Percentiles rank a stretch among this genome's conserved stretches.
phyloP scores from a whole-genome alignment of 768 basidiomycete genomes.

The Pleurotus giganteus region DNA sequence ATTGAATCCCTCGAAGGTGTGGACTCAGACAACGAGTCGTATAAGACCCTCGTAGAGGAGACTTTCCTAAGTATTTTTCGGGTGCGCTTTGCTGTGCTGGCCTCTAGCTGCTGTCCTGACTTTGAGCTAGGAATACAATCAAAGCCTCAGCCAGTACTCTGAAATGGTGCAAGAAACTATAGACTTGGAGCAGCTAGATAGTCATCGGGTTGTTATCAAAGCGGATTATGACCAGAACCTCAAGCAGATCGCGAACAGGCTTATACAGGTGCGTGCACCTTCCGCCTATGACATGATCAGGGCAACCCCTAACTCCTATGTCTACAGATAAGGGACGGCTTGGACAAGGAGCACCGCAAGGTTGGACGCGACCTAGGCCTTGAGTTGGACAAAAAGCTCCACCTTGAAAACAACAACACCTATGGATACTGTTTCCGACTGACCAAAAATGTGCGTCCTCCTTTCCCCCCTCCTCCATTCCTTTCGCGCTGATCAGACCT shows the following conservation, averaged over 20 bases:
- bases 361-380: conserved; percentile 71
- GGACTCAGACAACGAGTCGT: conserved; percentile 42
- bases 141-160: conserved; percentile 69
- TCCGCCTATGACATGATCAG: neutral
- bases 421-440: conserved; percentile 93
- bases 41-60: conserved; percentile 58
- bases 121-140: conserved; percentile 51
- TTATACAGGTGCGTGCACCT: conserved; percentile 48
- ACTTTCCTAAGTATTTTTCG: conserved; percentile 60
- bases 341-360: conserved; percentile 77
- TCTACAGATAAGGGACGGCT: conserved; percentile 61
- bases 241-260: conserved; percentile 60
- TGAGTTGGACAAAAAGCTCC: conserved; percentile 92
- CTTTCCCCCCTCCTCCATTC: neutral
- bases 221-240: conserved; percentile 85
- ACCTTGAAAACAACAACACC: conserved; percentile 85
- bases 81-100: conserved; percentile 33
- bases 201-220: conserved; percentile 88
- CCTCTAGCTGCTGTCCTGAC: neutral
- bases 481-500: neutral
- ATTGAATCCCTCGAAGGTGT: conserved; percentile 58
- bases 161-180: conserved; percentile 97
- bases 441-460: conserved; percentile 75
- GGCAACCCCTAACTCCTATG: neutral
- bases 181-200: conserved; percentile 82